Percentiles rank a stretch among this genome's conserved stretches.
Conservation (phyloP, 495 filamentous ascomycete genomes). For the Halenospora varia region DNA sequence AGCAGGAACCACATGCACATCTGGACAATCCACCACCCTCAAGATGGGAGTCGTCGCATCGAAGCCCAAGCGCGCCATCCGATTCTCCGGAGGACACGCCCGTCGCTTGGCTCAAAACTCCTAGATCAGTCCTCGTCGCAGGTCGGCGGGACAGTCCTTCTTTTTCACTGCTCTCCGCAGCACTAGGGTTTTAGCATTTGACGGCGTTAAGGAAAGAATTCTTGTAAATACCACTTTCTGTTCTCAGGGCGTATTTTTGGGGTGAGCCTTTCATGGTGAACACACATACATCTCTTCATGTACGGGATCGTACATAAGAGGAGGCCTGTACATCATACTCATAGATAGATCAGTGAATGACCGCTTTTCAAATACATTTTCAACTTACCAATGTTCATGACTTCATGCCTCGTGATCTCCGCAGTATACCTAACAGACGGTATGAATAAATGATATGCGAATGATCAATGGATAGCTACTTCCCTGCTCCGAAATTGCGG, state of each 20-base stretch:
- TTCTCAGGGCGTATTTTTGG: too few relatives aligned
- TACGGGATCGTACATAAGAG: neutral
- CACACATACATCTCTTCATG: neutral
- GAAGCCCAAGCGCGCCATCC: slow-evolving; percentile 15
- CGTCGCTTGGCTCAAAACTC: slow-evolving; percentile 15
- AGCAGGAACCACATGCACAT: slow-evolving; percentile 53
- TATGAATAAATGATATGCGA: too few relatives aligned
- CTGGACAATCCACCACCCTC: slow-evolving; percentile 46
- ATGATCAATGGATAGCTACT: too few relatives aligned
- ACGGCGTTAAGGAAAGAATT: slow-evolving; percentile 16
- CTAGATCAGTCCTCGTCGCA: slow-evolving; percentile 8
- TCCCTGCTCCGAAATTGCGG: too few relatives aligned
- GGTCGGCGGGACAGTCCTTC: slow-evolving; percentile 12
- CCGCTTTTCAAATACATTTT: too few relatives aligned
- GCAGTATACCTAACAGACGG: too few relatives aligned
- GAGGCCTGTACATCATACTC: too few relatives aligned
- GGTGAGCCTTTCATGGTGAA: neutral
- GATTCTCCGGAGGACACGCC: slow-evolving; percentile 23
- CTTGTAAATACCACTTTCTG: slow-evolving; percentile 15
- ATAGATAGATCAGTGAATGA: neutral
- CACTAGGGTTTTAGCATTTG: slow-evolving; percentile 2
- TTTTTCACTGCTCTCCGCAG: slow-evolving; percentile 4
- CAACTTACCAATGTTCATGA: too few relatives aligned
- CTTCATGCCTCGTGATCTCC: too few relatives aligned
- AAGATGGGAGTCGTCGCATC: slow-evolving; percentile 25